Base-by-base conservation (phyloP, 495 filamentous ascomycete species). In the Astrothelium macrocarpum region DNA sequence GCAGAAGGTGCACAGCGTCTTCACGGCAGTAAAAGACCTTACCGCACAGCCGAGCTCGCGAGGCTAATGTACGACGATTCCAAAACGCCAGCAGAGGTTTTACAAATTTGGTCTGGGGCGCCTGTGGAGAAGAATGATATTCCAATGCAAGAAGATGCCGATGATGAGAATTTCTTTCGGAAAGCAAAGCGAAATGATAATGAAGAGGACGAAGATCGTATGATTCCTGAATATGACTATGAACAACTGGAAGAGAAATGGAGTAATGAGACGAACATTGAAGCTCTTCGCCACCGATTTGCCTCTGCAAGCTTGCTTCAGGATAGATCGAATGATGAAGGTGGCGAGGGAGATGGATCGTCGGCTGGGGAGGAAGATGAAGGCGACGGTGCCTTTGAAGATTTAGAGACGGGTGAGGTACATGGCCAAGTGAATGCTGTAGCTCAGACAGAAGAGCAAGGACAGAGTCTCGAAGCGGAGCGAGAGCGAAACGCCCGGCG, bases 301-400 rank as follows among this genome's bases (percentile, higher is more conserved):
- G 83, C 88, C 53, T 88, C 84, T 20, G 82, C 83, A 9, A 86
- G 84, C 68, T 70, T 90, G 5, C 31, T 67, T 4, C 66, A 65
- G 0, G 61, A 69, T 23, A 66, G 46, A 28, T 56, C 66, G 3
- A 67, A 71, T 60, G 66, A 36, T 2, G 70, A 68, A 43, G 61
- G 42, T 14, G 69, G 62, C 26, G 80, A 79, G 9, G 81, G 78
- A 10, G 77, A 77, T 26, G 78, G 78, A 14, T 84, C 78, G 12
- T 79, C 77, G 62, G 82, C 36, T 5, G 72, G 43, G 2, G 71
- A 72, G 28, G 75, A 76, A 59, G 74, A 74, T 60, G 88, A 95
- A 73, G 94, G 90, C 10, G 92, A 96, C 69, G 93, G 91, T 59
- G 90, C 82, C 5, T 96, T 92, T 65, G 88, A 96, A 71, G 93